Percentiles rank a stretch among this genome's conserved stretches.
phyloP scores from a whole-genome alignment of 179 eudicot species.

The Camellia oleifera region DNA sequence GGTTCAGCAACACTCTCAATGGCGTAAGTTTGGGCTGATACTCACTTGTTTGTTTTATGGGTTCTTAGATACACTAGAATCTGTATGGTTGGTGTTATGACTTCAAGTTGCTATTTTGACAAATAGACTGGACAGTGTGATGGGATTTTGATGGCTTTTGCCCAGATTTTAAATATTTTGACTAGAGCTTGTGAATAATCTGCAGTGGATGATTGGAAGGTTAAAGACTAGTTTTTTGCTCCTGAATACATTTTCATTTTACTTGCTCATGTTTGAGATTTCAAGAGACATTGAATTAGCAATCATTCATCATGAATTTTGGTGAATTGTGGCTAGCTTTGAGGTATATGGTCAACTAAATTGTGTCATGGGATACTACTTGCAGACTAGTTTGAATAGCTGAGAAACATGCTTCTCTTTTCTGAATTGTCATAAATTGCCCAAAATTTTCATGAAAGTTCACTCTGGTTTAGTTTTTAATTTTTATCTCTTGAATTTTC shows the following conservation, averaged over 20 bases:
- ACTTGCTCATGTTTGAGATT: background rate
- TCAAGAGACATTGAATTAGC: background rate
- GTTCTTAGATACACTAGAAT: background rate
- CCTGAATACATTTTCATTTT: background rate
- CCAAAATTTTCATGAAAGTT: background rate
- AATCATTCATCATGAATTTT: background rate
- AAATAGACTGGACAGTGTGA: background rate
- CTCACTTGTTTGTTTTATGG: background rate
- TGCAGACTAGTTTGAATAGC: background rate
- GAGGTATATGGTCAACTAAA: background rate
- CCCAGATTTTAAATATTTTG: background rate
- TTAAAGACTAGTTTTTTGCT: background rate
- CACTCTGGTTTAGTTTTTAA: background rate
- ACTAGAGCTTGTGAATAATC: background rate
- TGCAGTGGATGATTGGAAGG: background rate
- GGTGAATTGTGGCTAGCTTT: background rate
- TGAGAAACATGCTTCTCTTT: background rate
- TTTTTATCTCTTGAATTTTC: background rate
- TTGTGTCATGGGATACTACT: background rate
- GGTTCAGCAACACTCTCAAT: conserved; percentile 98
- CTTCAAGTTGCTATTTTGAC: background rate
- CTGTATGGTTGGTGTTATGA: too few species aligned
- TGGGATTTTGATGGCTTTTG: conserved; percentile 5
- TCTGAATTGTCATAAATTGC: background rate
- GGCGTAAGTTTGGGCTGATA: conserved; percentile 66